These are phyloP conservation scores for Cyberlindnera mississippiensis DNA, from an alignment of 805 yeast genomes.

Conservation along the genomic window DNA sequence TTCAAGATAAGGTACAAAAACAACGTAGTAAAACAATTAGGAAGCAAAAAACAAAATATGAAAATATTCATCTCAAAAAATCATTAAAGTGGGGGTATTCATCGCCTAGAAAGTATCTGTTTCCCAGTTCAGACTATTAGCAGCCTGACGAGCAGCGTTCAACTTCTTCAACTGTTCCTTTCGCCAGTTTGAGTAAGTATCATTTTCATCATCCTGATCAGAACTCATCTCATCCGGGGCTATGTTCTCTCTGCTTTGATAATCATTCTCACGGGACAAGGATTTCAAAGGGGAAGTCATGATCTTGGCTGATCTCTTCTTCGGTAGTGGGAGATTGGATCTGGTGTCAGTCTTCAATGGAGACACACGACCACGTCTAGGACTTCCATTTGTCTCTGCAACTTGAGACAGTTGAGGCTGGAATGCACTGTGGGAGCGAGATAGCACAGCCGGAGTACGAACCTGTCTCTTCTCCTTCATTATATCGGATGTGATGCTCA, in stretches of 20 bases:
- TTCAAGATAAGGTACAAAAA: not conserved
- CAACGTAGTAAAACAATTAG: not conserved
- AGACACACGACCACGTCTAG: slow-evolving; percentile 13
- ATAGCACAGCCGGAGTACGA: slow-evolving; percentile 11
- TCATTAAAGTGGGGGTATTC: no score
- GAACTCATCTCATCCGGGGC: slow-evolving; percentile 8
- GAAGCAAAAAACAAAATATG: no score
- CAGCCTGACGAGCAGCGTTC: slow-evolving; percentile 13
- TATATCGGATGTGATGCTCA: slow-evolving; percentile 11
- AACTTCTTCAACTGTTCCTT: slow-evolving; percentile 26
- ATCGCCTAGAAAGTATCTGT: slow-evolving; percentile 19
- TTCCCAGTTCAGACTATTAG: slow-evolving; percentile 8
- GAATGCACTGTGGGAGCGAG: slow-evolving; percentile 22
- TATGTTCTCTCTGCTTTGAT: slow-evolving; percentile 8
- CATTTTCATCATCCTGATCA: slow-evolving; percentile 20
- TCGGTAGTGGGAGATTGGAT: slow-evolving; percentile 12
- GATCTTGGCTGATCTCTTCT: slow-evolving; percentile 12
- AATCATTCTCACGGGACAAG: slow-evolving; percentile 16
- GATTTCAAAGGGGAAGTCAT: slow-evolving; percentile 28
- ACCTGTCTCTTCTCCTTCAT: slow-evolving; percentile 11
- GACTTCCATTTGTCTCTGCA: slow-evolving; percentile 16
- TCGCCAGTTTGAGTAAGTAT: slow-evolving; percentile 26
- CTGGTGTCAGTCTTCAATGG: slow-evolving; percentile 18
- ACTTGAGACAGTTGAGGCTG: slow-evolving; percentile 22
- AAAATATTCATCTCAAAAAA: no score